Evolutionary conservation across 2,329 filamentous ascomycete genomes (phyloP), one percentile per base, ranked within the genome.

Genomic region (Fusarium graminum): DNA sequence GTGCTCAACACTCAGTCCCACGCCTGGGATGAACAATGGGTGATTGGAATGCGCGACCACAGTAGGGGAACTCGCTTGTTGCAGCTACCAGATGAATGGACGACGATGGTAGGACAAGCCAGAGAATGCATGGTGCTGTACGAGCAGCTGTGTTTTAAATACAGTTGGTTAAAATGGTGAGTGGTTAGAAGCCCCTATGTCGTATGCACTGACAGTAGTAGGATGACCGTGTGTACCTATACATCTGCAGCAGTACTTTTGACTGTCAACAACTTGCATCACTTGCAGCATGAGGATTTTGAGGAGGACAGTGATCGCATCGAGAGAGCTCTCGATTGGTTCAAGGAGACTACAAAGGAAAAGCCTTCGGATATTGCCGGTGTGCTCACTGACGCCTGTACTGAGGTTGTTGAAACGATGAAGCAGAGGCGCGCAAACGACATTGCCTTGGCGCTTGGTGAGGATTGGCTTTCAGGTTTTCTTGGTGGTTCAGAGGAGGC

Each of bases 171-270:
- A 0, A 43, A 32, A 19, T 59, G 54, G 57, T 30, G 9, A 44
- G 44, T 9, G 5, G 7, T 7, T 1, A 2, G 3, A n/a, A 9
- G 0, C 6, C 4, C 4, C 4, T 3, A 7, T 6, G 1, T 1
- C 4, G 11, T 9, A 3, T 3, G 4, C 7, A 4, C 10, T 60
- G 7, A 60, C 17, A 22, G 1, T 0, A 1, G 3, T 8, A 59
- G 54, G 57, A 32, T 59, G 8, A 28, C 55, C 1, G 34, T 39
- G 4, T 60, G 54, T 22, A 59, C 57, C 14, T 59, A 59, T 6
- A 60, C 42, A 0, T 59, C 44, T 4, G 13, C 54, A 2, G 59
- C 59, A 45, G 54, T 59, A 4, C 7, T 59, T 0, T 28, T 60
- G 0, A 59, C 34, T 7, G 53, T 45, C 0, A 60, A 59, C 2